Evolutionary conservation across 352 stramenopile species (phyloP), one percentile per base, ranked within the genome.

Genomic region (Globisporangium acanthophoron): DNA sequence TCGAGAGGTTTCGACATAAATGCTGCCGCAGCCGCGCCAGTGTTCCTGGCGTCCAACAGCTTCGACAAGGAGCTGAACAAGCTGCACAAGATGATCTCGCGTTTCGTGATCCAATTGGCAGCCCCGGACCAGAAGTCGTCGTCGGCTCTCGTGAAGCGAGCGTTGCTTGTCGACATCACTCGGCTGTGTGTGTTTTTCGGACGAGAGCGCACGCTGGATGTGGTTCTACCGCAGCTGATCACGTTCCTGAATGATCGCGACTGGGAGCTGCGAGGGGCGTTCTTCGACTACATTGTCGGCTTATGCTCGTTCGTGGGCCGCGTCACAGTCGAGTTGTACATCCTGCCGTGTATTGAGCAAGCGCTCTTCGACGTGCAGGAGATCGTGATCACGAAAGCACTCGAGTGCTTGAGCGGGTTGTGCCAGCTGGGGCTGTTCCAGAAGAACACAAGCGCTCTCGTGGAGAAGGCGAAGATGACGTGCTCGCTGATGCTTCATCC

Each of bases 121-220:
- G 93, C 67, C 31, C 96, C 74, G 0, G 85, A 96, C 60, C 84
- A 95, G 55, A 93, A 93, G 54, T 78, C 80, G 13, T 92, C 93
- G 48, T 97, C 96, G 21, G 94, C 92, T 31, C 76, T 97, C 40
- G 87, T 97, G 15, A 99, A 99, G 66, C 92, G 88, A 29, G 90
- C 93, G 20, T 66, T 99, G n/a, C 75, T 99, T 24, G 66, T 82
- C 16, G 90, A 98, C 66, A 94, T 99, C 48, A 95, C 90, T n/a
- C 79, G 91, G 11, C 75, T 99, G 9, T 99, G 96, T 52, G 87
- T 97, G 20, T 99, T 99, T 67, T 99, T 99, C 70, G 96, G 95
- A 0, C 83, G 87, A 40, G 96, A 99, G 56, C 81, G 88, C 33
- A 97, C 93, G 2, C 81, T 98, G 48, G 90, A 97, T 47, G 96